phyloP scores from a whole-genome alignment of 2,329 filamentous ascomycete species.

The Coniella vitis region DNA sequence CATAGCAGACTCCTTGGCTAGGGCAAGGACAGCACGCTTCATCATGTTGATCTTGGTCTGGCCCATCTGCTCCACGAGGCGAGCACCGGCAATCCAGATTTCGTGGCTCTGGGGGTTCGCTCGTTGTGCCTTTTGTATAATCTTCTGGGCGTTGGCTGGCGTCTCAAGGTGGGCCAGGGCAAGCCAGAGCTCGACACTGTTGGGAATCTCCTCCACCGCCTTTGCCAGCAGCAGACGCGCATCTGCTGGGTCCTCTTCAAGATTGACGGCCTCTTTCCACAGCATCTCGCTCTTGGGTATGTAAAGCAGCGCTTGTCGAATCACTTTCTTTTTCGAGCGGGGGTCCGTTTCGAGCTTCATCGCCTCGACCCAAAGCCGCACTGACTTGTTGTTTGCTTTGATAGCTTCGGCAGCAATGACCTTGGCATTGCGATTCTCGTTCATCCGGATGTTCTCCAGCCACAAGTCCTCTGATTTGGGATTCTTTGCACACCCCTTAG shows the following conservation, averaged over 20 bases:
- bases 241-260: constrained; percentile 85
- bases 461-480: constrained; percentile 93
- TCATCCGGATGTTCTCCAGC: constrained; percentile 91
- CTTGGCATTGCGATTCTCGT: constrained; percentile 88
- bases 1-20: constrained; percentile 92
- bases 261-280: constrained; percentile 97
- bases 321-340: constrained; percentile 84
- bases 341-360: constrained; percentile 84
- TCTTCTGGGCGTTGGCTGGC: constrained; percentile 86
- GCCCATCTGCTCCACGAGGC: constrained; percentile 82
- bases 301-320: constrained; percentile 84
- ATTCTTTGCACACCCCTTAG: constrained; percentile 81
- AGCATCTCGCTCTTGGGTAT: constrained; percentile 90
- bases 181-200: constrained; percentile 92
- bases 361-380: constrained; percentile 88
- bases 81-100: constrained; percentile 92
- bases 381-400: constrained; percentile 81
- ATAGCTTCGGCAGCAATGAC: constrained; percentile 92
- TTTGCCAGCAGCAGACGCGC: constrained; percentile 86
- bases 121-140: constrained; percentile 91
- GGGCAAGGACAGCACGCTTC: constrained; percentile 82
- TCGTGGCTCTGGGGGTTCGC: constrained; percentile 89
- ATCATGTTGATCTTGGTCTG: constrained; percentile 83
- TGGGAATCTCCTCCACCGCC: constrained; percentile 88
- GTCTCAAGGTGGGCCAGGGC: constrained; percentile 85